Evolutionary conservation across 1,139 yeast species (phyloP).

Genomic region (Taphrina confusa): DNA sequence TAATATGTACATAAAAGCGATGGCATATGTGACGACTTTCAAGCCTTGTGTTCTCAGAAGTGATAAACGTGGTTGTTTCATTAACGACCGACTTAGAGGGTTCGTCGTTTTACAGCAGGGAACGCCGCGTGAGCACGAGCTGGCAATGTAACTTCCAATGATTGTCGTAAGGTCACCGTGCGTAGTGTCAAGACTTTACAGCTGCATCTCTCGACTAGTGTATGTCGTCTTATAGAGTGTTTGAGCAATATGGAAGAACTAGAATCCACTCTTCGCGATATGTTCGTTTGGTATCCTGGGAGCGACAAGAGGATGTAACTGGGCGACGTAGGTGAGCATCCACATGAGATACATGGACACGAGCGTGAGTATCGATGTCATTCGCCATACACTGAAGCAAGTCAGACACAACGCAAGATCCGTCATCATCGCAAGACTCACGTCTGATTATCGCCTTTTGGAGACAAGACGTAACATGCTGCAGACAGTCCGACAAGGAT

Average conservation of each 20-base stretch:
- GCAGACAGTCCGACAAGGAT: slow-evolving; percentile 62
- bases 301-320: slow-evolving; percentile 67
- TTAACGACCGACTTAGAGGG: no score
- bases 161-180: no score
- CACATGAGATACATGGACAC: slow-evolving; percentile 55
- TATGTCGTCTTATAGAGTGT: no score
- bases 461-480: slow-evolving; percentile 65
- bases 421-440: slow-evolving; percentile 41
- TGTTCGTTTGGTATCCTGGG: slow-evolving; percentile 28
- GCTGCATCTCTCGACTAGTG: no score
- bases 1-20: neutral
- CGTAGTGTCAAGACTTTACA: no score
- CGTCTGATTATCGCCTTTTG: slow-evolving; percentile 58
- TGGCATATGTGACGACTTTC: neutral
- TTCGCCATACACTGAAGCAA: slow-evolving; percentile 72
- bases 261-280: slow-evolving; percentile 14
- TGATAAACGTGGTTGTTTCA: no score
- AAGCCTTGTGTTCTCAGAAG: no score
- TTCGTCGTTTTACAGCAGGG: no score
- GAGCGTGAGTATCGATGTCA: slow-evolving; percentile 75
- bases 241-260: no score
- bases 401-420: no score
- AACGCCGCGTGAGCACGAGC: no score
- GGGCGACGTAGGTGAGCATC: slow-evolving; percentile 70
- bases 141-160: no score